Evolutionary conservation across 169 alveolate species (phyloP).

Genomic region (Eimeria necatrix): DNA sequence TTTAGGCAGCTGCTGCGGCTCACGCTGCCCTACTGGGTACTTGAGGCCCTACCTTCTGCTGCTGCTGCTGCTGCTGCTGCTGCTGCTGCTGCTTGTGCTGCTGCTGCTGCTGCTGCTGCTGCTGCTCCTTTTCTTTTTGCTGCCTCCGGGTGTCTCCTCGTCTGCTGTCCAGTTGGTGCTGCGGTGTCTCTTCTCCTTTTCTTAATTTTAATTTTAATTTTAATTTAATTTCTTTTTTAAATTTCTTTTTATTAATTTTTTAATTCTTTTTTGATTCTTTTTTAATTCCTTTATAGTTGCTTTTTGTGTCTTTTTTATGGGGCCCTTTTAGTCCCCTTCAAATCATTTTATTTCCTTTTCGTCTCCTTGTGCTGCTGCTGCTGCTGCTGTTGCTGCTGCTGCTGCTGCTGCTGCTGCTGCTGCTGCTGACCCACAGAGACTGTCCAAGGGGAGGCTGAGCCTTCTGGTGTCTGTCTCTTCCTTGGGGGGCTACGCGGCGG

Average conservation of each 20-base stretch:
- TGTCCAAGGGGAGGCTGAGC: conserved; percentile 73
- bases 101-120: too few species aligned
- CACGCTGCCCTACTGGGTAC: background rate
- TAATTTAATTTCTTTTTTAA: too few species aligned
- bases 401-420: conserved; percentile 26
- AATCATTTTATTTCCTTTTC: background rate
- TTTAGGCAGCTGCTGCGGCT: background rate
- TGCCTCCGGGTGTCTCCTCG: background rate
- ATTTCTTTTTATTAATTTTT: too few species aligned
- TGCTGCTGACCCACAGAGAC: background rate
- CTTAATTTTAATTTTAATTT: background rate
- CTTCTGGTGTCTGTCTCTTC: conserved; percentile 65
- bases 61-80: too few species aligned
- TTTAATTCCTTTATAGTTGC: too few species aligned
- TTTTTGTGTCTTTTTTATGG: too few species aligned
- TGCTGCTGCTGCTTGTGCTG: too few species aligned
- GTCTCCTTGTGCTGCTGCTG: background rate
- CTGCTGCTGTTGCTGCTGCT: conserved; percentile 11
- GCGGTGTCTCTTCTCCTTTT: too few species aligned
- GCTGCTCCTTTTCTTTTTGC: background rate
- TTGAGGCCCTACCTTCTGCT: too few species aligned
- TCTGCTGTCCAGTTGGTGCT: too few species aligned
- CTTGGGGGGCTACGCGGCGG: conserved; percentile 59
- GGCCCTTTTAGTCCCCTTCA: too few species aligned
- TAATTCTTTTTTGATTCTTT: too few species aligned